Evolutionary conservation across 2,329 filamentous ascomycete species (phyloP).

Genomic region (Tolypocladium nubicola): DNA sequence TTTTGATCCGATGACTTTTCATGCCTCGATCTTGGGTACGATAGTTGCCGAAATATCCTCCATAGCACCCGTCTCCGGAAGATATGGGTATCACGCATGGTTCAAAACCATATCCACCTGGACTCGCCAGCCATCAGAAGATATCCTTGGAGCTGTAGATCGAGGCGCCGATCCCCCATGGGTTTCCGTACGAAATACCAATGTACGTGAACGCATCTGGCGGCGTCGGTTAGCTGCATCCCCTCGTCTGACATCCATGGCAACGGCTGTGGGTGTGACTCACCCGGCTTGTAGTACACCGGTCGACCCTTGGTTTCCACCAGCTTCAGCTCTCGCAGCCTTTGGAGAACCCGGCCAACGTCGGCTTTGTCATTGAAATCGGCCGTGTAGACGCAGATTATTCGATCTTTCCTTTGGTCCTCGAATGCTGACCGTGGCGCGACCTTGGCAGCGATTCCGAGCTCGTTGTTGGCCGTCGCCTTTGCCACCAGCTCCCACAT

Average conservation of each 20-base stretch:
- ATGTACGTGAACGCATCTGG: constrained; percentile 59
- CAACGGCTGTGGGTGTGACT: constrained; percentile 15
- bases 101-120: not conserved
- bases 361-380: constrained; percentile 63
- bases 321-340: constrained; percentile 52
- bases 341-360: constrained; percentile 54
- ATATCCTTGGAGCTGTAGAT: constrained; percentile 39
- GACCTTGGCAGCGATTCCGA: constrained; percentile 67
- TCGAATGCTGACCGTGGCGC: constrained; percentile 38
- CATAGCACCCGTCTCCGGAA: not conserved
- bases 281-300: constrained; percentile 72
- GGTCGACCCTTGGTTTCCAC: constrained; percentile 32
- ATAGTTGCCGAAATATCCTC: not conserved
- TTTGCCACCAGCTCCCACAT: constrained; percentile 57
- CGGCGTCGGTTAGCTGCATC: not conserved
- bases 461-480: constrained; percentile 55
- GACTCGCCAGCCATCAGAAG: constrained; percentile 10
- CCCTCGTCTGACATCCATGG: not conserved
- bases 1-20: not conserved
- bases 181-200: constrained; percentile 48
- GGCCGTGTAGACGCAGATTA: constrained; percentile 70
- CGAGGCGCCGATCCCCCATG: constrained; percentile 50
- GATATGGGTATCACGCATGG: not conserved
- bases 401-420: constrained; percentile 29
- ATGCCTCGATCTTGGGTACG: not conserved